phyloP scores from a whole-genome alignment of 2,329 filamentous ascomycete species.

The Tolypocladium amazonense region DNA sequence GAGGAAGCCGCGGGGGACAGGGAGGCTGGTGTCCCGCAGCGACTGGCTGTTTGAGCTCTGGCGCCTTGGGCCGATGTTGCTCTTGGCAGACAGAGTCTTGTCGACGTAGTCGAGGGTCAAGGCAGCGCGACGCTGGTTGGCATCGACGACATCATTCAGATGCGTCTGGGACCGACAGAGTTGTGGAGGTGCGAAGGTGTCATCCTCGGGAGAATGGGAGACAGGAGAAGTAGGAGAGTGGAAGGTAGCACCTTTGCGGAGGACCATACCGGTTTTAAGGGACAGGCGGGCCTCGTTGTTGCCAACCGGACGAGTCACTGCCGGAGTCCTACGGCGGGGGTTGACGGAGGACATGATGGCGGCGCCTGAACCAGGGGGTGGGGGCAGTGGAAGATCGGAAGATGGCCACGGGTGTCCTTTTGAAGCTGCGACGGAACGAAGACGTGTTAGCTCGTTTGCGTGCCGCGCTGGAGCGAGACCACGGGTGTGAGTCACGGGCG shows the following conservation, averaged over 20 bases:
- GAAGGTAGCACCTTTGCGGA: constrained; percentile 63
- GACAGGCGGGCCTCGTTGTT: constrained; percentile 20
- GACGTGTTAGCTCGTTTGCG: background rate
- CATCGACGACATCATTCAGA: constrained; percentile 62
- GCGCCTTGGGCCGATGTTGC: constrained; percentile 25
- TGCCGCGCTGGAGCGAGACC: background rate
- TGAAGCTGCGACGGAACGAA: background rate
- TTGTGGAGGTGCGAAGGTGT: constrained; percentile 37
- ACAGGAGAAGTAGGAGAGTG: constrained; percentile 40
- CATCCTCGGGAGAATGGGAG: constrained; percentile 22
- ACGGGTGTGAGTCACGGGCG: background rate
- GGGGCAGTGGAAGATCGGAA: background rate
- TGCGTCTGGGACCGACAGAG: constrained; percentile 59
- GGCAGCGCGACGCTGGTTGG: constrained; percentile 57
- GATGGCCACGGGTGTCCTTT: background rate
- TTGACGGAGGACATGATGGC: constrained; percentile 36
- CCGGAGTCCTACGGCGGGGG: constrained; percentile 34
- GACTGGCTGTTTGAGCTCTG: constrained; percentile 16
- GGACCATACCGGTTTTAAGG: constrained; percentile 29
- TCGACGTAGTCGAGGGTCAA: constrained; percentile 57
- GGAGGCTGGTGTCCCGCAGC: constrained; percentile 45
- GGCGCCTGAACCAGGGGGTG: constrained; percentile 12
- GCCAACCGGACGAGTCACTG: constrained; percentile 24
- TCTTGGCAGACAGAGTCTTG: constrained; percentile 39
- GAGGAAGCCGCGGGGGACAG: constrained; percentile 50